Conservation (phyloP, 1,284 basidiomycete species). For the Pseudozyma sp. region DNA sequence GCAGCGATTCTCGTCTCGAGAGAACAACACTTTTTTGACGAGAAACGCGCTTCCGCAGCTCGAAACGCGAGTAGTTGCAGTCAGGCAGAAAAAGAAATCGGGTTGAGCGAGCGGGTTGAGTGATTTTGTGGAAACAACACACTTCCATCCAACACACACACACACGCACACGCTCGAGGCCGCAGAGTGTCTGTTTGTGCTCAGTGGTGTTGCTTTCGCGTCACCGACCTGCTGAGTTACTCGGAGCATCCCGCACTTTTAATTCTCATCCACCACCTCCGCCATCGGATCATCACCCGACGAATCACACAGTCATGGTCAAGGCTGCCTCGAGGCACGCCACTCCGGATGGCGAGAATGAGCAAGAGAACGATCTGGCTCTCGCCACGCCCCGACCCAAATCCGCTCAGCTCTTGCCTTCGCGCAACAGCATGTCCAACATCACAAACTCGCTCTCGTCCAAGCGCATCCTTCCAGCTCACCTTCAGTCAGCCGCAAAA, state of each 20-base stretch:
- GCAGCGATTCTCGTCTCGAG: no score
- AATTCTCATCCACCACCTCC: neutral
- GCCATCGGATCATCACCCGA: neutral
- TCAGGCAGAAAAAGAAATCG: slow-evolving; percentile 2
- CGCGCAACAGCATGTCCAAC: slow-evolving; percentile 39
- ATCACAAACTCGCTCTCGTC: slow-evolving; percentile 42
- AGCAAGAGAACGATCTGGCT: slow-evolving; percentile 4
- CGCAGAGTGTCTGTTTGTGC: no score
- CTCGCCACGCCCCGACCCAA: slow-evolving; percentile 36
- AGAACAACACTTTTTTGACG: slow-evolving; percentile 30
- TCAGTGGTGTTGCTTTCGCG: no score
- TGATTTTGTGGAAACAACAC: no score
- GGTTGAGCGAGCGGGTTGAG: neutral
- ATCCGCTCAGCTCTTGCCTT: slow-evolving; percentile 8
- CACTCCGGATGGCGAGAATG: slow-evolving; percentile 29
- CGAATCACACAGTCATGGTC: slow-evolving; percentile 11
- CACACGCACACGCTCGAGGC: no score
- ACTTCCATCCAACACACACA: no score
- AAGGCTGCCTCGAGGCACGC: slow-evolving; percentile 27
- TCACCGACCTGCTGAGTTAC: neutral
- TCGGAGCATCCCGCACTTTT: neutral
- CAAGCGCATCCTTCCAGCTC: slow-evolving; percentile 35
- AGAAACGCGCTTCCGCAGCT: slow-evolving; percentile 12
- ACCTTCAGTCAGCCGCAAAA: slow-evolving; percentile 24
- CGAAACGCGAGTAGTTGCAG: neutral